Conservation (phyloP, 2,329 filamentous ascomycete genomes). For the Diaporthe nobilis region DNA sequence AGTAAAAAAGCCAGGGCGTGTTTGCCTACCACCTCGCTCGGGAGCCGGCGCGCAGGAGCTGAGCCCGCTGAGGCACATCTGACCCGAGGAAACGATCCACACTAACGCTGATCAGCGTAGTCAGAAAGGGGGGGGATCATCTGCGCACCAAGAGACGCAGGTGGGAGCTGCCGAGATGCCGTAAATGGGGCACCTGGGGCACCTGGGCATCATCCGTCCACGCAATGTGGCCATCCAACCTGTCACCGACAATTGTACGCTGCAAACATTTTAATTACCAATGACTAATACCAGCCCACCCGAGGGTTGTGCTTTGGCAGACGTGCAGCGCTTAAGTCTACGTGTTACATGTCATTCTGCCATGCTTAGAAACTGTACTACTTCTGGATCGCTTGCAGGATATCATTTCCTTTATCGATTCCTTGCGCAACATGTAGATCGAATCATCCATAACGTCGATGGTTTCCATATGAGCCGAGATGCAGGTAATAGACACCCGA, state of each 20-base stretch:
- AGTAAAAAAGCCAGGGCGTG: background rate
- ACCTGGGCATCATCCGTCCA: background rate
- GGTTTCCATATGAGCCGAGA: background rate
- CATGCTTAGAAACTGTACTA: background rate
- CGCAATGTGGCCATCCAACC: background rate
- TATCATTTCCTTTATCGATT: background rate
- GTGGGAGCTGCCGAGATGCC: slow-evolving; percentile 24
- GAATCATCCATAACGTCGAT: background rate
- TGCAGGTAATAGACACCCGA: background rate
- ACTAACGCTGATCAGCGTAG: slow-evolving; percentile 27
- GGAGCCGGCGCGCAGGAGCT: slow-evolving; percentile 23
- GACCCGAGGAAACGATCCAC: slow-evolving; percentile 21
- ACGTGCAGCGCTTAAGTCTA: background rate
- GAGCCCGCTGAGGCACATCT: slow-evolving; percentile 13
- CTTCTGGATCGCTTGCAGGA: background rate
- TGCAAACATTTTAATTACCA: slow-evolving; percentile 25
- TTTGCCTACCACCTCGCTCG: background rate
- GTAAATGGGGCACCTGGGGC: background rate
- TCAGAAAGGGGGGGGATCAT: slow-evolving; percentile 28
- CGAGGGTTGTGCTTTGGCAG: background rate
- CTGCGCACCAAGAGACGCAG: slow-evolving; percentile 13
- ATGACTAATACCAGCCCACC: slow-evolving; percentile 19
- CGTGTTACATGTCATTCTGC: background rate
- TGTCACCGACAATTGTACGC: slow-evolving; percentile 26
- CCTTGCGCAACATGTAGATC: background rate